phyloP scores from a whole-genome alignment of 352 stramenopile genomes.

The Phytophthora colocasiae region DNA sequence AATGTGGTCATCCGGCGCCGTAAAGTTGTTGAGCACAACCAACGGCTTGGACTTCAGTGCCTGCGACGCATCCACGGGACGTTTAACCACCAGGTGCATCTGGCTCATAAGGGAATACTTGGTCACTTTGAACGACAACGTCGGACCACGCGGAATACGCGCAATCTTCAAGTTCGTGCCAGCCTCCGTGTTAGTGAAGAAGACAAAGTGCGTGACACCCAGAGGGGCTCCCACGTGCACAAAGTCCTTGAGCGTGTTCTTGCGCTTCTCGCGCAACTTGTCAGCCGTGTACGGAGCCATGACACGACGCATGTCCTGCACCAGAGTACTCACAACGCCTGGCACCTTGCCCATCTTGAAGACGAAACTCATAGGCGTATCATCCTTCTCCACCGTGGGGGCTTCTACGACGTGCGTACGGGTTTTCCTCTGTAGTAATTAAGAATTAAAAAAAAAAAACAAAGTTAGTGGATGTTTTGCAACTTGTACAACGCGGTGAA shows the following conservation, averaged over 20 bases:
- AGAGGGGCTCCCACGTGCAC: constrained; percentile 90
- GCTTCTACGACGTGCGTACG: constrained; percentile 78
- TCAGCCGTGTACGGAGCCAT: constrained; percentile 96
- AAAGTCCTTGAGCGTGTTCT: constrained; percentile 95
- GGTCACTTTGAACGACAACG: constrained; percentile 93
- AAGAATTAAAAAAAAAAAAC: neutral
- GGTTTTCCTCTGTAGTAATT: constrained; percentile 72
- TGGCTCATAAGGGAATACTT: constrained; percentile 94
- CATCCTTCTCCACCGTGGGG: constrained; percentile 79
- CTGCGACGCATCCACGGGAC: constrained; percentile 89
- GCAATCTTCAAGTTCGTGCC: constrained; percentile 96
- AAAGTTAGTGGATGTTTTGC: constrained; percentile 3
- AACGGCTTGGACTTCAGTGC: constrained; percentile 93
- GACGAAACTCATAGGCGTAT: constrained; percentile 92
- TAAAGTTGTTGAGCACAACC: constrained; percentile 99
- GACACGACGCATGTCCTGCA: constrained; percentile 93
- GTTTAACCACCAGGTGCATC: constrained; percentile 92
- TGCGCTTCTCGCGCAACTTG: constrained; percentile 92
- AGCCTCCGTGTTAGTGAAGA: constrained; percentile 95
- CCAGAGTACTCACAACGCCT: constrained; percentile 82
- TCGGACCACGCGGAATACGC: constrained; percentile 94
- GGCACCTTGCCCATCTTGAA: constrained; percentile 92
- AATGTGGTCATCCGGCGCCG: constrained; percentile 85
- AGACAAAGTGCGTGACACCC: constrained; percentile 97
- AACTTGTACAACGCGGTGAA: neutral